Evolutionary conservation across 164 flowering plant genomes (phyloP).

Genomic region (Houttuynia cordata): DNA sequence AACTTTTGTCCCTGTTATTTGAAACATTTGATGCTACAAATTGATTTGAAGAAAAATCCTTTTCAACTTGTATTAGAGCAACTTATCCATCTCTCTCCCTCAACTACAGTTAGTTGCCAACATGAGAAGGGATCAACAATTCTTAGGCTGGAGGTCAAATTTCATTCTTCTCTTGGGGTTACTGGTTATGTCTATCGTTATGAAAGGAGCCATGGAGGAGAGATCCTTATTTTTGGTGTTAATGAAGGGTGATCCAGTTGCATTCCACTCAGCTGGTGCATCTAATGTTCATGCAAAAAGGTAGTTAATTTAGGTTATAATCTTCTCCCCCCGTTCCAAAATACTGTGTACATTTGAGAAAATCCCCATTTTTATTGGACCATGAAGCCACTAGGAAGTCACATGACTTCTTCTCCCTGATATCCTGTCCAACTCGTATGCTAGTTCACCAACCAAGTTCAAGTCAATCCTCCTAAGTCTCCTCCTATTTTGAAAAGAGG

Average conservation of each 20-base stretch:
- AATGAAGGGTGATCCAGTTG: conserved; percentile 61
- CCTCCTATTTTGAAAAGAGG: no score
- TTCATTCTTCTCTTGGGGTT: not conserved
- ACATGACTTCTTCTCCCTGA: no score
- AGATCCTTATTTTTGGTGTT: conserved; percentile 45
- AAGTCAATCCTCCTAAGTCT: no score
- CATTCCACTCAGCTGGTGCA: conserved; percentile 25
- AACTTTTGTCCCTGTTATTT: not conserved
- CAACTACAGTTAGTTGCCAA: not conserved
- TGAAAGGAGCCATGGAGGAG: conserved; percentile 23
- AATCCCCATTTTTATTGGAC: no score
- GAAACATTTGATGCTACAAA: not conserved
- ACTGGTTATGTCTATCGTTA: not conserved
- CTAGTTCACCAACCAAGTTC: no score
- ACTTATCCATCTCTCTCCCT: no score
- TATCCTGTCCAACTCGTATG: no score
- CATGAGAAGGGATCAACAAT: not conserved
- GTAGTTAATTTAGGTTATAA: no score
- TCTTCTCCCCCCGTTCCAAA: no score
- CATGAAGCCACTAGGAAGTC: no score
- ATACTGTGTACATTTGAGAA: no score
- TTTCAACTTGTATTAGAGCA: no score
- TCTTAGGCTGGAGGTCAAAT: not conserved
- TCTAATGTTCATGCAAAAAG: conserved; percentile 7
- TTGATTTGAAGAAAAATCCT: not conserved